Percentiles rank a stretch among this genome's conserved stretches.
Conservation (phyloP, 306 rosid genomes). For the Quercus rubra region DNA sequence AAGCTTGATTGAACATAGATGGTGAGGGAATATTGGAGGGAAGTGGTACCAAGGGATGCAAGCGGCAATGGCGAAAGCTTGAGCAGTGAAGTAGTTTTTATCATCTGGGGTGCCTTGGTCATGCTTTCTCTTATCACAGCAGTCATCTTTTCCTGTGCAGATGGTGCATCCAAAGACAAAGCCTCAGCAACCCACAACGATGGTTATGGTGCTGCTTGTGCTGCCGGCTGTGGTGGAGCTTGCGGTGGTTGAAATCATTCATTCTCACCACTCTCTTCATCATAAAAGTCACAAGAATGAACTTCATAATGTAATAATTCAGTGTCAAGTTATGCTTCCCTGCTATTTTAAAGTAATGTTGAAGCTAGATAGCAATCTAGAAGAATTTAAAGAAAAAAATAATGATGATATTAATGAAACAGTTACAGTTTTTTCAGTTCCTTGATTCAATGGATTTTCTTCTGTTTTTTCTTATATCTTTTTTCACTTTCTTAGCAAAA, state of each 20-base stretch:
- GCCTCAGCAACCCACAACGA: constrained; percentile 24
- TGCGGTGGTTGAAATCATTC: constrained; percentile 44
- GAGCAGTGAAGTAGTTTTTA: constrained; percentile 17
- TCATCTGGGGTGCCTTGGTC: constrained; percentile 41
- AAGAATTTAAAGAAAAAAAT: background rate
- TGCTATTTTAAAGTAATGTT: background rate
- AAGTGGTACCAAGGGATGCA: constrained; percentile 17
- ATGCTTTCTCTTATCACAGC: constrained; percentile 41
- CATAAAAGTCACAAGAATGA: background rate
- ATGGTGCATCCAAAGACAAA: constrained; percentile 48
- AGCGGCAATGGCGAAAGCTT: constrained; percentile 27
- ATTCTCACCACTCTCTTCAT: background rate
- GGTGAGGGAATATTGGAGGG: constrained; percentile 49
- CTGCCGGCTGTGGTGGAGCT: constrained; percentile 43
- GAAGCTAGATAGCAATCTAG: background rate
- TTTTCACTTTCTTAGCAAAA: too few species aligned
- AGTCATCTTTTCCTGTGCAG: constrained; percentile 61
- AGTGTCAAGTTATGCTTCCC: background rate
- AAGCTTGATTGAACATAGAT: constrained; percentile 16
- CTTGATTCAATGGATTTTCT: too few species aligned
- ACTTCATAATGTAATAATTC: background rate
- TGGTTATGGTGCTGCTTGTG: constrained; percentile 36
- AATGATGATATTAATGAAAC: background rate
- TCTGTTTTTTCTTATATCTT: too few species aligned
- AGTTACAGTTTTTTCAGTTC: background rate